phyloP scores from a whole-genome alignment of 2,329 filamentous ascomycete species.

The Aureobasidium sp. region DNA sequence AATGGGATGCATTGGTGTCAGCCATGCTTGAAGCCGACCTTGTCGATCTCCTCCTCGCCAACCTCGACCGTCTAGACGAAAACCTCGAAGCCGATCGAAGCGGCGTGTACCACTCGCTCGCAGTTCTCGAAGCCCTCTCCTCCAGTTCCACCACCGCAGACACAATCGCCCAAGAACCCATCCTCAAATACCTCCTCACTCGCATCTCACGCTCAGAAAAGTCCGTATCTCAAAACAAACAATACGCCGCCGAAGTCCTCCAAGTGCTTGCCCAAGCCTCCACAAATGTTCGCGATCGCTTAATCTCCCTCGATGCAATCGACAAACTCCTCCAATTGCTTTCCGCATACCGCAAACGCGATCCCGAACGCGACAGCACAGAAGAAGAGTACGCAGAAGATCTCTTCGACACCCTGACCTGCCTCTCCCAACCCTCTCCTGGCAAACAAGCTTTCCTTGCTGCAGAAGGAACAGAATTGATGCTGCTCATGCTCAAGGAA shows the following conservation, averaged over 20 bases:
- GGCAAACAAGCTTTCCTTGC: constrained; percentile 79
- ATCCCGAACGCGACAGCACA: constrained; percentile 75
- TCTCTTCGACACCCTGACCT: constrained; percentile 78
- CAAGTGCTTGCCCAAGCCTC: constrained; percentile 81
- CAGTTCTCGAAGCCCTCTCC: constrained; percentile 76
- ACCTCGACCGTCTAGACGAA: constrained; percentile 74
- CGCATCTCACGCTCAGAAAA: constrained; percentile 62
- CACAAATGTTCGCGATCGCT: constrained; percentile 51
- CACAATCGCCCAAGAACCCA: constrained; percentile 60
- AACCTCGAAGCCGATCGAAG: constrained; percentile 61
- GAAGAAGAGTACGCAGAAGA: constrained; percentile 97
- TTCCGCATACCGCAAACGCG: constrained; percentile 73
- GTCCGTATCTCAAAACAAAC: constrained; percentile 75
- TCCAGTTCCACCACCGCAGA: constrained; percentile 62
- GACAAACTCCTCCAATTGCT: constrained; percentile 76
- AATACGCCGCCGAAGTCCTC: constrained; percentile 86
- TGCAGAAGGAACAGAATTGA: constrained; percentile 85
- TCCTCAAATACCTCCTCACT: constrained; percentile 69
- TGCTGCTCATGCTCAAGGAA: constrained; percentile 83
- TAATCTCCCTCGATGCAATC: constrained; percentile 58
- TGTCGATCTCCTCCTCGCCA: constrained; percentile 64
- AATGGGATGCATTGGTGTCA: constrained; percentile 70
- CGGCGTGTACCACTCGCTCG: constrained; percentile 78
- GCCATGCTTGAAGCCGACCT: constrained; percentile 58
- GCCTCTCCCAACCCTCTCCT: constrained; percentile 62